Evolutionary conservation across 2,329 filamentous ascomycete genomes (phyloP).

Genomic region (Anisogramma anomala): DNA sequence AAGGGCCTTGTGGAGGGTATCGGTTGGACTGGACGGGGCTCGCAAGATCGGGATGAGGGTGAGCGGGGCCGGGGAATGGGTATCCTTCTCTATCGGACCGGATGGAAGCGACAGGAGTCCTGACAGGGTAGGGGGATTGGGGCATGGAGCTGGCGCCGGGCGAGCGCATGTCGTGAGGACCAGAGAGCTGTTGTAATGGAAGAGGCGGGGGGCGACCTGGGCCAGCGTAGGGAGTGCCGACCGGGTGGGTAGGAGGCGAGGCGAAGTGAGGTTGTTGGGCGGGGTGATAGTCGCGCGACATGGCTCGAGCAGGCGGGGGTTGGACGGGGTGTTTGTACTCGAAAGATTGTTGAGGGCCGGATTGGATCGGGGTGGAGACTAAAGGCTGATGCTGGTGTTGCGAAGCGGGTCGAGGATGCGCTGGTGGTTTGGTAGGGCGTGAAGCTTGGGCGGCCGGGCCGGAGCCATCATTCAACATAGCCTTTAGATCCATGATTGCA

Average conservation of each 20-base stretch:
- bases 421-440: constrained; percentile 17
- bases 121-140: constrained; percentile 41
- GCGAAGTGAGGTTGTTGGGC: constrained; percentile 22
- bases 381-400: constrained; percentile 20
- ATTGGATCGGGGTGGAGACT: constrained; percentile 28
- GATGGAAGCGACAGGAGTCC: constrained; percentile 35
- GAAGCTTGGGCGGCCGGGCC: constrained; percentile 22
- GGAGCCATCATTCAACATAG: constrained; percentile 42
- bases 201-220: constrained; percentile 28
- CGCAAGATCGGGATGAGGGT: constrained; percentile 29
- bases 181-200: constrained; percentile 33
- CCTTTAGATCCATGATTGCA: constrained; percentile 38
- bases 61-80: constrained; percentile 32
- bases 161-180: constrained; percentile 38
- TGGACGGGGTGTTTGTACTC: constrained; percentile 39
- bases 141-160: constrained; percentile 34
- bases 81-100: constrained; percentile 33
- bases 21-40: constrained; percentile 43
- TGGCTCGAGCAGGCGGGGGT: constrained; percentile 35
- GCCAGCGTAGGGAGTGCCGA: constrained; percentile 27
- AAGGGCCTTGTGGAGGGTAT: constrained; percentile 34
- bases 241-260: constrained; percentile 16
- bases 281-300: constrained; percentile 33
- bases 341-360: constrained; percentile 34
- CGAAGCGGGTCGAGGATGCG: constrained; percentile 4